Conservation (phyloP, 805 yeast species). For the Limtongia smithiae region DNA sequence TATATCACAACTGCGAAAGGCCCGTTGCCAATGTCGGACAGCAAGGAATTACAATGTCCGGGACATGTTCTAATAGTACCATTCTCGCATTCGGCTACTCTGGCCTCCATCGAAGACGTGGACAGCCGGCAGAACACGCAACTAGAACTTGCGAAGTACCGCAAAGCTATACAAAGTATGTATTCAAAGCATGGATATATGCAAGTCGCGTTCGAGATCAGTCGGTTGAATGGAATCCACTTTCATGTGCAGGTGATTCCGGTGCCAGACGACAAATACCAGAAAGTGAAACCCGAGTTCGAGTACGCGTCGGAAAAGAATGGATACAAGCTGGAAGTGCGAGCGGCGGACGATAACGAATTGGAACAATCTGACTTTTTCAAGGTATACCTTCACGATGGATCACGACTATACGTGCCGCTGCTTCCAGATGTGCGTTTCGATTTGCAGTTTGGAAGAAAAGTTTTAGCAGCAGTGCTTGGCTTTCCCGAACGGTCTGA, state of each 20-base stretch:
- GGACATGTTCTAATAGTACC: constrained; percentile 84
- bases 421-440: constrained; percentile 36
- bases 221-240: constrained; percentile 63
- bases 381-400: constrained; percentile 29
- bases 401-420: constrained; percentile 14
- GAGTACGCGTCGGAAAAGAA: constrained; percentile 26
- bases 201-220: constrained; percentile 67
- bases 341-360: constrained; percentile 24
- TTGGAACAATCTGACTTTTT: constrained; percentile 38
- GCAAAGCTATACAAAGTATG: constrained; percentile 38
- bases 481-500: constrained; percentile 57
- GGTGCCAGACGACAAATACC: constrained; percentile 46
- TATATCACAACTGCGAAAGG: constrained; percentile 84
- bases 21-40: constrained; percentile 52
- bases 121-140: constrained; percentile 36
- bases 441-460: constrained; percentile 81
- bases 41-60: constrained; percentile 51
- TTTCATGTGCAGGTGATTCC: constrained; percentile 77
- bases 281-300: constrained; percentile 44
- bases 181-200: constrained; percentile 45
- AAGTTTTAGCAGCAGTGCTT: constrained; percentile 65
- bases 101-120: constrained; percentile 30
- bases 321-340: constrained; percentile 30
- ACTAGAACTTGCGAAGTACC: constrained; percentile 41
- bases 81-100: constrained; percentile 62